Evolutionary conservation across 768 basidiomycete species (phyloP).

Genomic region (Nidula microcarpa): DNA sequence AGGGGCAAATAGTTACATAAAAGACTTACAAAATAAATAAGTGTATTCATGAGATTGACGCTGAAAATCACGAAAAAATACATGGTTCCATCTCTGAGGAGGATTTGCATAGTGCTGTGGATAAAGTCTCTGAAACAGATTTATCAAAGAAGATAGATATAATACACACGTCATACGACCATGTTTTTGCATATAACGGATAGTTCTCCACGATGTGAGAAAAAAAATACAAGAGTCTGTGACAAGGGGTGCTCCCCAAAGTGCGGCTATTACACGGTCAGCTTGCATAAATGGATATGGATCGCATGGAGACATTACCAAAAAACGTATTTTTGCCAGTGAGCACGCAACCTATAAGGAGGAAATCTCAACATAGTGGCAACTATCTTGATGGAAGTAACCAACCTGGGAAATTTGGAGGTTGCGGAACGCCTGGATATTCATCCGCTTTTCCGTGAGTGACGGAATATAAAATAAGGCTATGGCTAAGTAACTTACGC

Average conservation of each 20-base stretch:
- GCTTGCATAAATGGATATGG: not conserved
- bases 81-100: conserved; percentile 16
- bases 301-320: conserved; percentile 4
- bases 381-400: not conserved
- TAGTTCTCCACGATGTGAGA: conserved; percentile 13
- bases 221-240: conserved; percentile 16
- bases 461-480: too few species aligned
- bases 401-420: conserved; percentile 13
- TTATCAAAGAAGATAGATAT: too few species aligned
- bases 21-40: conserved; percentile 16
- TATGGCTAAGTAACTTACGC: conserved; percentile 8
- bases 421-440: conserved; percentile 12
- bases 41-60: conserved; percentile 17
- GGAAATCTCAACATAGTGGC: not conserved
- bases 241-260: conserved; percentile 16
- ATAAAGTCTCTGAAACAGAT: too few species aligned
- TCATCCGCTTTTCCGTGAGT: too few species aligned
- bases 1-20: not conserved
- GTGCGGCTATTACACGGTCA: conserved; percentile 7
- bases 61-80: conserved; percentile 17
- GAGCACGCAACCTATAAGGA: conserved; percentile 12
- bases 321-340: conserved; percentile 14
- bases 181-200: conserved; percentile 9
- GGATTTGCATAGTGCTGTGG: conserved; percentile 10
- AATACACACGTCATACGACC: conserved; percentile 11